phyloP scores from a whole-genome alignment of 805 yeast species.

The Kuraishia cidri region DNA sequence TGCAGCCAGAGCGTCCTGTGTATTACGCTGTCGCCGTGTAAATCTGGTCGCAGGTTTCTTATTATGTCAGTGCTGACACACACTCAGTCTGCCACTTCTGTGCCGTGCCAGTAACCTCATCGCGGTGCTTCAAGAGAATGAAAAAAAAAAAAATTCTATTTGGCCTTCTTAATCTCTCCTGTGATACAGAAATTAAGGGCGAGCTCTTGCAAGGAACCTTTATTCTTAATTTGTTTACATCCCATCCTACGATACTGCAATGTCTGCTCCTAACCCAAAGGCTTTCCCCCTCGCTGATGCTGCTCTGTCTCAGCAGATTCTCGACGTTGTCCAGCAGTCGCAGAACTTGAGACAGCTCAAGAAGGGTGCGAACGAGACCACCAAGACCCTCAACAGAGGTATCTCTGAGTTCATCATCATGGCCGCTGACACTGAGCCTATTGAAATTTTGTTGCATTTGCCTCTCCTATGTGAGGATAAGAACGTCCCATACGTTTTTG shows the following conservation, averaged over 20 bases:
- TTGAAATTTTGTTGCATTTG: conserved; percentile 94
- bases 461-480: conserved; percentile 98
- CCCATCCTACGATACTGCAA: conserved; percentile 14
- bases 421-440: conserved; percentile 99
- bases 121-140: no score
- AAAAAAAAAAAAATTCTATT: no score
- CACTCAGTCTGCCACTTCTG: no score
- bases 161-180: no score
- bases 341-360: conserved; percentile 96
- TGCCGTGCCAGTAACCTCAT: no score
- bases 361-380: conserved; percentile 99
- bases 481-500: conserved; percentile 98
- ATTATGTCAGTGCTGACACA: no score
- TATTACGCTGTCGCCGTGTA: no score
- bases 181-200: conserved; percentile 24
- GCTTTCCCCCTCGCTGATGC: conserved; percentile 99
- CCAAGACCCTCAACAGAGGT: conserved; percentile 99
- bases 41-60: no score
- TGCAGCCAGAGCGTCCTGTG: no score
- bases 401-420: conserved; percentile 97
- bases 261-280: conserved; percentile 93
- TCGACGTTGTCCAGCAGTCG: conserved; percentile 97
- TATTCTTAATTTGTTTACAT: conserved; percentile 3
- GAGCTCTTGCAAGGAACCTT: conserved; percentile 50
- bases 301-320: conserved; percentile 89